Conservation (phyloP, 305 asterid genomes). For the Fraxinus dipetala region DNA sequence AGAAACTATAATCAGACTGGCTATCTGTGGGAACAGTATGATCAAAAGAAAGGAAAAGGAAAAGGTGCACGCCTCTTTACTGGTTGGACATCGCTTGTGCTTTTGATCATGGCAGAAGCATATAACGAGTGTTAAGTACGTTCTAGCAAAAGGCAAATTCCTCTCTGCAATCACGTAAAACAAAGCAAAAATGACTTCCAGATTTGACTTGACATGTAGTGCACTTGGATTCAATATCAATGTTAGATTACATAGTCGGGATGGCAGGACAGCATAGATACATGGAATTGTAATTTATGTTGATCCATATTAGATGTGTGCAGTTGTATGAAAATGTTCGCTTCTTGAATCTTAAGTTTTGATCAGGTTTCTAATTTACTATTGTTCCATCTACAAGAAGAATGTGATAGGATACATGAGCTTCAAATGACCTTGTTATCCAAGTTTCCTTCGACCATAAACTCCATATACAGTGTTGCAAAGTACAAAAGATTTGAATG, state of each 20-base stretch:
- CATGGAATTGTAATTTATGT: not conserved
- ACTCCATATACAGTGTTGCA: not conserved
- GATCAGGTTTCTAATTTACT: not conserved
- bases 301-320: not conserved
- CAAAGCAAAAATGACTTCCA: not conserved
- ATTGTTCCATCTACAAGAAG: too few relatives aligned
- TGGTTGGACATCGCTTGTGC: conserved; percentile 86
- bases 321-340: not conserved
- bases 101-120: conserved; percentile 77
- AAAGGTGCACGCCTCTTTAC: conserved; percentile 82
- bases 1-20: conserved; percentile 66
- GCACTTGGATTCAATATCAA: not conserved
- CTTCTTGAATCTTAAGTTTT: not conserved
- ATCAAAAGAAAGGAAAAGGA: conserved; percentile 84
- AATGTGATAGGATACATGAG: too few relatives aligned
- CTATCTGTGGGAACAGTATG: conserved; percentile 91
- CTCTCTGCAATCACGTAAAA: not conserved
- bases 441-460: too few relatives aligned
- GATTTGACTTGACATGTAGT: not conserved
- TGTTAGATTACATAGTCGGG: not conserved
- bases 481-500: not conserved
- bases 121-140: conserved; percentile 46
- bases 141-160: not conserved
- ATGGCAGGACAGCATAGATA: not conserved
- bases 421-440: too few relatives aligned